Base-by-base conservation (phyloP, 2,329 filamentous ascomycete genomes). In the Venturia aucupariae region DNA sequence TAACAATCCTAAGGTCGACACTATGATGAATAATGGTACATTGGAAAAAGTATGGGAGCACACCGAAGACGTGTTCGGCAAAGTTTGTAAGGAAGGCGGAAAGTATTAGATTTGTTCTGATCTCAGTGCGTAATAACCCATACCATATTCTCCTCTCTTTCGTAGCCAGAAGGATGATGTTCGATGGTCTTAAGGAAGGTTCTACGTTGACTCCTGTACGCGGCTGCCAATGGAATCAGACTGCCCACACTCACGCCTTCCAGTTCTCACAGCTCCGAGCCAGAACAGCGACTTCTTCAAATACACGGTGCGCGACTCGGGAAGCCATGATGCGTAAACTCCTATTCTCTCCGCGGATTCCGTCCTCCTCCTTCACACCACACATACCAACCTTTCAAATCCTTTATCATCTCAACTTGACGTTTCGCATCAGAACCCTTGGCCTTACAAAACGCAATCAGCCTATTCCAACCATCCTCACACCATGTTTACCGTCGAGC, bases 41-140 rank as follows among this genome's bases (percentile, higher is more conserved):
- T 68, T 68, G 59, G 64, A 70, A 61, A 71, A 69, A 68, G 68
- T 74, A n/a, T 73, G 69, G 72, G 57, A 63, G 24, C 72, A 74
- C 67, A 72, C 71, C 1, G 66, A 71, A 60, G 71, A 74, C 24
- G 72, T 74, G 3, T 73, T 72, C 61, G 66, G 59, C 65, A 71
- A 70, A 65, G 68, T 74, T 32, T 44, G 32, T 22, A 55, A 46
- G 13, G 38, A 60, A 22, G 59, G 59, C n/a, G 59, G 38, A 6
- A 60, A 39, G 24, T 60, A 22, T 42, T 57, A 57, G 6, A 7
- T 10, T 35, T 57, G 51, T 13, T 4, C 2, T 51, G 46, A 51
- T 35, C 8, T 57, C 13, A 44, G n/a, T 60, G 59, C 59, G 3
- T 17, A n/a, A 60, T 24, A 32, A 8, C 38, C 35, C n/a, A 10